Evolutionary conservation across 176 grass and related monocot genomes (phyloP), one percentile per base, ranked within the genome.

Genomic region (Avena eriantha): DNA sequence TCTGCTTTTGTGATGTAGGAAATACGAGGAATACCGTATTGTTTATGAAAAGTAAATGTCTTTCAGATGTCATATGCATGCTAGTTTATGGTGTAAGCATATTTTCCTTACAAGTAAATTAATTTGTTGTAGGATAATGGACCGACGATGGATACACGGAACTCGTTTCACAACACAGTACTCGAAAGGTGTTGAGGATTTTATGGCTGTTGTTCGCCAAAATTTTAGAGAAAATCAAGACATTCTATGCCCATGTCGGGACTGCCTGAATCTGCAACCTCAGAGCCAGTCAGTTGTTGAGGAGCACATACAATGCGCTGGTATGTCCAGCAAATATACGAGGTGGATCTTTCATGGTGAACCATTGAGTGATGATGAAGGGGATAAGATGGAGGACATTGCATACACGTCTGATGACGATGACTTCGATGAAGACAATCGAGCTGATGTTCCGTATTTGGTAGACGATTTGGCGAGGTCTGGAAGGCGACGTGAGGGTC

Each of bases 311-410:
- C 61, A 29, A 4, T 65, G 61, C 9, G 13, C 24, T 65, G 61
- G 61, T 65, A 65, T 65, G 61, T 65, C 61, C 8, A n/a, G 14
- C 24, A 65, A 23, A 65, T 65, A 65, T 31, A 65, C 61, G 4
- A 65, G 61, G 23, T 65, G 61, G 61, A 31, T 65, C 11, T 65
- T 65, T 65, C 61, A 65, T 65, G 61, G 61, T 65, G 61, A 65
- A 65, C 5, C 61, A 4, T 60, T 60, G 61, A 65, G 61, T 65
- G 61, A 31, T 31, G 61, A 31, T 65, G 61, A 65, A 65, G 61
- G 61, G 22, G 61, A 26, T 31, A 31, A 65, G 10, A 65, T 61
- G 61, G 61, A 65, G 61, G 61, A 65, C 9, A 12, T 15, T 31
- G 61, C 61, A 65, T 65, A 65, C 24, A 13, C 24, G 1, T 65